Evolutionary conservation across 2,329 filamentous ascomycete genomes (phyloP).

Genomic region (Fusarium citri): DNA sequence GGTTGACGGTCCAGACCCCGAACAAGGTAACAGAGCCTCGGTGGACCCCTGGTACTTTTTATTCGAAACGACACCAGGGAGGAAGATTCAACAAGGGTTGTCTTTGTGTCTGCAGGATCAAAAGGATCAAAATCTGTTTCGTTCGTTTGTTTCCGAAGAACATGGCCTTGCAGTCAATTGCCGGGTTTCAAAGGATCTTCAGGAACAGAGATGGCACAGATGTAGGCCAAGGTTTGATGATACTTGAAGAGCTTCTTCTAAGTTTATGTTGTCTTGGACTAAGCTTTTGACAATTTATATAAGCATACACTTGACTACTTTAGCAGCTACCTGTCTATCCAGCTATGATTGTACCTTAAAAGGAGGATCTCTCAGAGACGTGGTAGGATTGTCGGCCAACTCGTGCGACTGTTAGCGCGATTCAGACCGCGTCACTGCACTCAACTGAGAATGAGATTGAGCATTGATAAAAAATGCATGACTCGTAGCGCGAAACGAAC

Average conservation of each 20-base stretch:
- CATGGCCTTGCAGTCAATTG: background rate
- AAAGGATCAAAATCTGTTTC: conserved; percentile 16
- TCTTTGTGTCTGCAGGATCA: background rate
- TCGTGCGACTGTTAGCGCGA: background rate
- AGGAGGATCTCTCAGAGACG: background rate
- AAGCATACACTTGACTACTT: background rate
- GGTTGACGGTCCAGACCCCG: conserved; percentile 17
- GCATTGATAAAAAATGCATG: conserved; percentile 5
- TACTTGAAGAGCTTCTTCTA: background rate
- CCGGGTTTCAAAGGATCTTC: background rate
- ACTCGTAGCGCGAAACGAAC: conserved; percentile 18
- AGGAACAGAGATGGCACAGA: background rate
- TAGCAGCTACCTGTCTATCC: too few relatives aligned
- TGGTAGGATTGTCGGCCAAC: background rate
- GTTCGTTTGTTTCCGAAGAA: background rate
- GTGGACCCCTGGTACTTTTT: conserved; percentile 5
- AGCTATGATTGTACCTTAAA: conserved; percentile 1
- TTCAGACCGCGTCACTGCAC: conserved; percentile 4
- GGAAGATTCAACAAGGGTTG: background rate
- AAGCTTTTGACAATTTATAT: background rate
- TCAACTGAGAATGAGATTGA: conserved; percentile 6
- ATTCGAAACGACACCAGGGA: conserved; percentile 13
- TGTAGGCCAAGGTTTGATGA: background rate
- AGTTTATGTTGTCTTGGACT: background rate
- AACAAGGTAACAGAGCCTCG: conserved; percentile 25